These are phyloP conservation scores for Syzygium oleosum DNA, from an alignment of 345 rosid genomes.

Conservation along the genomic window DNA sequence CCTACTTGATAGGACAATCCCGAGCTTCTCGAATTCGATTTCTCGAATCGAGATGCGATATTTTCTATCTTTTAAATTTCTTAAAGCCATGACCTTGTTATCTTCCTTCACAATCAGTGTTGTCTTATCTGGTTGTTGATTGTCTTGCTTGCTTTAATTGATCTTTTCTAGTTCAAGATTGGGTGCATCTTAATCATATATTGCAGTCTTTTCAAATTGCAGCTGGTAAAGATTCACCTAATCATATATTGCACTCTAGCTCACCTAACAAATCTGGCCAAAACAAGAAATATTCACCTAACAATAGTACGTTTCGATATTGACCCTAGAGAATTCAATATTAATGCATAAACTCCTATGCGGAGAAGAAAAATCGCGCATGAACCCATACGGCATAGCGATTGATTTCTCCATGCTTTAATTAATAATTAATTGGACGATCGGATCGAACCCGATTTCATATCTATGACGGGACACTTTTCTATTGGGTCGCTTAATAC, in stretches of 20 bases:
- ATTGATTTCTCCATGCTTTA: not conserved
- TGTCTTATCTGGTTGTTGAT: not conserved
- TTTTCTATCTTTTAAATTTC: not conserved
- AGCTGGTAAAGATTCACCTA: not conserved
- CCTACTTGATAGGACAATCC: not conserved
- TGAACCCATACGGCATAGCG: not conserved
- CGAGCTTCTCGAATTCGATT: not conserved
- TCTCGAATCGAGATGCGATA: not conserved
- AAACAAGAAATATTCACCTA: not conserved
- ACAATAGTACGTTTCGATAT: not conserved
- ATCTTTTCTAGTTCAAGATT: not conserved
- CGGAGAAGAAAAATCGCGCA: not conserved
- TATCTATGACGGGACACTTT: not conserved
- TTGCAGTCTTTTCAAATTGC: not conserved
- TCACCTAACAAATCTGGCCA: not conserved
- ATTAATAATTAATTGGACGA: not conserved
- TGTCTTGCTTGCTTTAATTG: not conserved
- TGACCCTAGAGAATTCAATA: not conserved
- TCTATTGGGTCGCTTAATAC: rapidly evolving
- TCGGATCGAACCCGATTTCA: not conserved
- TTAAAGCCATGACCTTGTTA: not conserved
- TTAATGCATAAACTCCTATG: not conserved
- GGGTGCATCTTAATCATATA: not conserved
- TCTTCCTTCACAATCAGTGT: not conserved
- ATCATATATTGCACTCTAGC: not conserved